Base-by-base conservation (phyloP, 2,329 filamentous ascomycete species). In the Hyphodiscus sp. region DNA sequence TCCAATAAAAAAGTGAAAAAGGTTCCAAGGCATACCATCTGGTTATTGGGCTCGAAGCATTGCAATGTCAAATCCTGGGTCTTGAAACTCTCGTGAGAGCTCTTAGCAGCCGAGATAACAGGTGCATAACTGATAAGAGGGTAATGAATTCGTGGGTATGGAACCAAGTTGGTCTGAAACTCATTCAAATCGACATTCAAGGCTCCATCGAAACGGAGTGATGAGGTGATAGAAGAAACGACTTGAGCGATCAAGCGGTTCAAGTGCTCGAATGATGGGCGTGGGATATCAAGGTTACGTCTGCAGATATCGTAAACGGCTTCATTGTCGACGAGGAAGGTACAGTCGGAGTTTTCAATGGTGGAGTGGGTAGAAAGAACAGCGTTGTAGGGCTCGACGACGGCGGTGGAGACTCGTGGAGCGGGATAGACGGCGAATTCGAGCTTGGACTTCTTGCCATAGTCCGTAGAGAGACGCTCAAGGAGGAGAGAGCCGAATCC, bases 111-210 rank as follows among this genome's bases (percentile, higher is more conserved):
- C 29, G 78, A 81, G 55, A 85, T 75, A 51, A 86, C 81, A 2
- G 82, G 82, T 1, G 82, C 80, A 62, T 84, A 86, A 62, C 76
- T 79, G 70, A 85, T 83, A 59, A 86, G 70, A 43, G 82, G 82
- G 67, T 84, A 86, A 68, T 86, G 82, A 61, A 86, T 85, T 67
- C 82, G 77, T 20, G 82, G 82, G 69, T 82, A 86, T 7, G 82
- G 82, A 50, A 85, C 82, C 69, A 86, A 69, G 69, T 86, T 86
- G 61, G 82, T 86, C 71, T 86, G 82, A 74, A 86, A 86, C 67
- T 86, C 82, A 65, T 82, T 82, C 65, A 86, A 68, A 68, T 86
- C 82, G 65, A 86, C 82, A 58, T 86, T 86, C 65, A 86, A 74
- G 46, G 80, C 80, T 63, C 82, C 82, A 63, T 85, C 81, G 58